Percentiles rank a stretch among this genome's conserved stretches.
These are phyloP conservation scores for Lasiosphaeriaceae sp. DNA, from an alignment of 495 filamentous ascomycete species.

Conservation along the genomic window DNA sequence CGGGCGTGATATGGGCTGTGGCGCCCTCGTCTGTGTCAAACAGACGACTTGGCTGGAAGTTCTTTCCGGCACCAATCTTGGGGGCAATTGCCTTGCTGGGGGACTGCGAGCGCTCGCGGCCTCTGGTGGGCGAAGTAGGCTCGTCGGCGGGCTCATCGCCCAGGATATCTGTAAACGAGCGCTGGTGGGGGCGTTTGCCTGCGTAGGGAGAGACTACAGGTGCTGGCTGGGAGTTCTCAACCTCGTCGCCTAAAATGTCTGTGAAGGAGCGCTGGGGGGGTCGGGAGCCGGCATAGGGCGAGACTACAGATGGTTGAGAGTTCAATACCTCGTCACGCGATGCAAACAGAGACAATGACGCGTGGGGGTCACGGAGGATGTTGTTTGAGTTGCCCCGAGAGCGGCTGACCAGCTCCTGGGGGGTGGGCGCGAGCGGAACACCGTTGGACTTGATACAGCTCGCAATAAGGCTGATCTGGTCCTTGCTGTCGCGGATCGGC, in stretches of 20 bases:
- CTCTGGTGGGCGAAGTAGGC: constrained; percentile 46
- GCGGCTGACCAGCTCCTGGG: constrained; percentile 22
- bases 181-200: constrained; percentile 42
- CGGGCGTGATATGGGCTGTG: constrained; percentile 34
- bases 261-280: constrained; percentile 48
- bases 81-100: constrained; percentile 48
- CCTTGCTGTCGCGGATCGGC: constrained; percentile 87
- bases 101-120: constrained; percentile 38
- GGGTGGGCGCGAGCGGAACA: constrained; percentile 9
- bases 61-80: constrained; percentile 66
- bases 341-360: constrained; percentile 69
- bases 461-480: constrained; percentile 72
- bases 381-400: constrained; percentile 47
- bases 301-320: constrained; percentile 43
- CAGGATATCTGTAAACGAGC: constrained; percentile 50
- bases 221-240: constrained; percentile 40
- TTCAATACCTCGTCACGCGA: constrained; percentile 54
- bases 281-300: constrained; percentile 46
- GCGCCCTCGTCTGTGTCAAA: constrained; percentile 59
- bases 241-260: too few relatives aligned
- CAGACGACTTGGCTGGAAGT: constrained; percentile 64
- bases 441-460: constrained; percentile 42
- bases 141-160: constrained; percentile 40
- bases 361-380: constrained; percentile 63
- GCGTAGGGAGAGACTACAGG: constrained; percentile 51